Base-by-base conservation (phyloP, 306 rosid genomes). In the Corylus americana region DNA sequence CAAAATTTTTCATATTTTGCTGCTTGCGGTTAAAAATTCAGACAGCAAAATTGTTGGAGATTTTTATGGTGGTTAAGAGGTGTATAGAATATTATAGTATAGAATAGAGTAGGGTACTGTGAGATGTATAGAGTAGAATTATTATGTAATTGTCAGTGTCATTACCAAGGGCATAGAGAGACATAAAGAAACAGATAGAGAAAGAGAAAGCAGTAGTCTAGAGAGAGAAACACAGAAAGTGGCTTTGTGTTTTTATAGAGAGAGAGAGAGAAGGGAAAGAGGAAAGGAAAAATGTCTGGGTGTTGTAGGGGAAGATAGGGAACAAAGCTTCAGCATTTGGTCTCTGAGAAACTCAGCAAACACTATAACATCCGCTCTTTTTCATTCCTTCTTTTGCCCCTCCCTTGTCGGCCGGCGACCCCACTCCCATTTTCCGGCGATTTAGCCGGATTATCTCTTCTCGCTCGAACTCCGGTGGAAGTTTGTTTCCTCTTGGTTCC, bases 301-400 rank as follows among this genome's bases (percentile, higher is more conserved):
- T 35, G 70, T 78, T 85, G 89, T 85, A 73, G 91, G 87, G 89
- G 79, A 81, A 76, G 84, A 62, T 62, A 83, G 89, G 91, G 88
- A 82, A 82, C 91, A 88, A 68, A 75, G 79, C 75, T 73, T 78
- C 86, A 78, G 89, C 87, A 78, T 88, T 83, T 80, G 88, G 93
- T 90, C 91, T 79, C 88, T 87, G 75, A 14, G 63, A 59, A 53
- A 81, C 87, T 83, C 55, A 71, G 83, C 89, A 85, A 22, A 74
- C 68, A 75, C 29, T 54, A 20, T 14, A 22, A 54, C 42, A 18
- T 10, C 53, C 68, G 27, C 42, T 42, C 85, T 77, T 53, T 84
- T 76, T 75, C 79, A 39, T 74, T 79, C 79, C 74, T 70, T 44
- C 50, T 71, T 51, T 49, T 70, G 69, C 76, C 66, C 75, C 71